phyloP scores from a whole-genome alignment of 1,284 basidiomycete species.

The Xanthoconium separans region DNA sequence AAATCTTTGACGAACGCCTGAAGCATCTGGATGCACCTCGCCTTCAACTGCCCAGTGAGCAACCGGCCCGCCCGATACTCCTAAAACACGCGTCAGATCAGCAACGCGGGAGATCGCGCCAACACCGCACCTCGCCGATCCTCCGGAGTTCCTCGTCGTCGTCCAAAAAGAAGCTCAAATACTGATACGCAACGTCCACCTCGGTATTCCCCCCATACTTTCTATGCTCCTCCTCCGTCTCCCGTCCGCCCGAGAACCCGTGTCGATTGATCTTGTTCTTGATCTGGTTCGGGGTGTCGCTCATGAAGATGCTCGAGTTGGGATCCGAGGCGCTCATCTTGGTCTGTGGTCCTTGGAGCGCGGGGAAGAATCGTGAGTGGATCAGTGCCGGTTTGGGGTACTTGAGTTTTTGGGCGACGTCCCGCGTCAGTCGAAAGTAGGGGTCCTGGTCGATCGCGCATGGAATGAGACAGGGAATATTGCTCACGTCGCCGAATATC shows the following conservation, averaged over 20 bases:
- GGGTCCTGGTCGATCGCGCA: slow-evolving; percentile 98
- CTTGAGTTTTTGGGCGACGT: slow-evolving; percentile 91
- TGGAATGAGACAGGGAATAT: slow-evolving; percentile 93
- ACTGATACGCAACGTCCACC: slow-evolving; percentile 96
- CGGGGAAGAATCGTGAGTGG: slow-evolving; percentile 98
- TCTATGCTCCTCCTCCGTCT: slow-evolving; percentile 93
- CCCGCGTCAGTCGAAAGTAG: slow-evolving; percentile 97
- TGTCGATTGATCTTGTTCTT: slow-evolving; percentile 98
- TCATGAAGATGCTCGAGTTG: slow-evolving; percentile 95
- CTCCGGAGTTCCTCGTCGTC: slow-evolving; percentile 85
- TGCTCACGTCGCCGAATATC: slow-evolving; percentile 85
- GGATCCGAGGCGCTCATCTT: slow-evolving; percentile 98
- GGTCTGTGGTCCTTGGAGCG: slow-evolving; percentile 94
- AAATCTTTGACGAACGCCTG: slow-evolving; percentile 87
- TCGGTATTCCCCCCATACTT: slow-evolving; percentile 89
- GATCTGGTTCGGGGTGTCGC: slow-evolving; percentile 89
- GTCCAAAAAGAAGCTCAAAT: slow-evolving; percentile 95
- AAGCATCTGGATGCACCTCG: slow-evolving; percentile 81
- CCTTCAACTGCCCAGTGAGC: slow-evolving; percentile 92
- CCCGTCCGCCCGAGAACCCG: slow-evolving; percentile 87
- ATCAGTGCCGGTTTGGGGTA: slow-evolving; percentile 94
- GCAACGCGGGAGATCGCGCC: background rate
- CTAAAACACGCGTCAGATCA: slow-evolving; percentile 37
- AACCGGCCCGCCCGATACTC: slow-evolving; percentile 90
- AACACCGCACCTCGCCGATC: slow-evolving; percentile 64